Percentiles rank a stretch among this genome's conserved stretches.
Evolutionary conservation across 257 asterid genomes (phyloP).

Genomic region (Cynanchum wilfordii): DNA sequence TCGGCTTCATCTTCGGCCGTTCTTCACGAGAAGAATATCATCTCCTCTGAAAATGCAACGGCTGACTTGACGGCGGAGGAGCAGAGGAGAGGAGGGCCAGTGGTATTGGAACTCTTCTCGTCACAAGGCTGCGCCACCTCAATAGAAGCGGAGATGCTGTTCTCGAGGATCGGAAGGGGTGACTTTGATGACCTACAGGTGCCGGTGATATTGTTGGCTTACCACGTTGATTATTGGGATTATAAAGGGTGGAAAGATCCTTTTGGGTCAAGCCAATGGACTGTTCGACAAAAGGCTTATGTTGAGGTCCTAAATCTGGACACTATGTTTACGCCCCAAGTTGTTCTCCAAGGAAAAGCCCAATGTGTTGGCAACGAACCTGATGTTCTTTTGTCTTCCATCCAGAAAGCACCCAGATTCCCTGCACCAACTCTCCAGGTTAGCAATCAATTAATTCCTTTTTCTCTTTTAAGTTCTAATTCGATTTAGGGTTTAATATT

Average conservation of each 20-base stretch:
- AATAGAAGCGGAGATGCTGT: constrained; percentile 75
- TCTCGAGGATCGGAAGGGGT: constrained; percentile 85
- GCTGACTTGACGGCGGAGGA: constrained; percentile 58
- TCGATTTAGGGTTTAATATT: no score
- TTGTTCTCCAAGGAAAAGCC: constrained; percentile 70
- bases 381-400: constrained; percentile 46
- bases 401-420: constrained; percentile 50
- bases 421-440: constrained; percentile 80
- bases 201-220: constrained; percentile 66
- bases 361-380: constrained; percentile 58
- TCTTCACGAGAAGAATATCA: background rate
- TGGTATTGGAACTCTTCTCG: constrained; percentile 82
- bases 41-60: constrained; percentile 27
- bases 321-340: constrained; percentile 68
- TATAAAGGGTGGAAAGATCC: constrained; percentile 94
- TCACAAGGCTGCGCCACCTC: constrained; percentile 95
- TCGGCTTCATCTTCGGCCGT: background rate
- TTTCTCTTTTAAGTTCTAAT: no score
- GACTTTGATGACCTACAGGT: constrained; percentile 55
- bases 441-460: background rate
- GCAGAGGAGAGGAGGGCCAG: constrained; percentile 52
- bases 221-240: constrained; percentile 90
- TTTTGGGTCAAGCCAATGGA: constrained; percentile 77
- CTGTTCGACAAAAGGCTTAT: constrained; percentile 81
- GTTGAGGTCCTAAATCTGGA: constrained; percentile 66